Conservation (phyloP, 345 rosid genomes). For the Aquilaria yunnanensis region DNA sequence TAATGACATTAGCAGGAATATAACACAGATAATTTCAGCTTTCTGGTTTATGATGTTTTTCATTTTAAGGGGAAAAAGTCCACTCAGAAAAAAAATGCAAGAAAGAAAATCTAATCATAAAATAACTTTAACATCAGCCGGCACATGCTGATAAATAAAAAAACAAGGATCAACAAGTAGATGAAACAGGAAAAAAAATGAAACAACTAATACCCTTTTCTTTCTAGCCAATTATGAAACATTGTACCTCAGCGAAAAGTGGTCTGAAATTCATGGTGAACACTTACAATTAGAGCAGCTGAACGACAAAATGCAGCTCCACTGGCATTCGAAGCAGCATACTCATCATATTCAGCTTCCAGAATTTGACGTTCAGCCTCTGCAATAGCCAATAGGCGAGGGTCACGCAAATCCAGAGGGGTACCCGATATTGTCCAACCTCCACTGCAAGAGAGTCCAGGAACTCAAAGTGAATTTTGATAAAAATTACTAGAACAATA, state of each 20-base stretch:
- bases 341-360: slow-evolving; percentile 83
- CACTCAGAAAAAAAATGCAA: too few relatives aligned
- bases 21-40: too few relatives aligned
- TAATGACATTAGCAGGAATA: too few relatives aligned
- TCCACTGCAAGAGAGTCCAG: slow-evolving; percentile 39
- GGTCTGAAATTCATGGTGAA: not conserved
- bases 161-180: too few relatives aligned
- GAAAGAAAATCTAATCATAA: too few relatives aligned
- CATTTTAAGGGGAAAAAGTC: too few relatives aligned
- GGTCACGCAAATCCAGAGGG: slow-evolving; percentile 73
- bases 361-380: slow-evolving; percentile 88
- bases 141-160: too few relatives aligned
- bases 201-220: too few relatives aligned
- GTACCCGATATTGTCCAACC: slow-evolving; percentile 92
- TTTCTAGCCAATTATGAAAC: too few relatives aligned
- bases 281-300: slow-evolving; percentile 72
- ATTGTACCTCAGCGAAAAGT: not conserved
- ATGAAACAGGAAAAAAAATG: too few relatives aligned
- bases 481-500: not conserved
- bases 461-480: not conserved
- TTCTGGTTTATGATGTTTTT: too few relatives aligned
- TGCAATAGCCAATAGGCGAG: slow-evolving; percentile 78
- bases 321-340: slow-evolving; percentile 67
- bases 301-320: slow-evolving; percentile 94
- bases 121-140: too few relatives aligned